Conservation (phyloP, 305 asterid species). For the Fraxinus angustifolia region DNA sequence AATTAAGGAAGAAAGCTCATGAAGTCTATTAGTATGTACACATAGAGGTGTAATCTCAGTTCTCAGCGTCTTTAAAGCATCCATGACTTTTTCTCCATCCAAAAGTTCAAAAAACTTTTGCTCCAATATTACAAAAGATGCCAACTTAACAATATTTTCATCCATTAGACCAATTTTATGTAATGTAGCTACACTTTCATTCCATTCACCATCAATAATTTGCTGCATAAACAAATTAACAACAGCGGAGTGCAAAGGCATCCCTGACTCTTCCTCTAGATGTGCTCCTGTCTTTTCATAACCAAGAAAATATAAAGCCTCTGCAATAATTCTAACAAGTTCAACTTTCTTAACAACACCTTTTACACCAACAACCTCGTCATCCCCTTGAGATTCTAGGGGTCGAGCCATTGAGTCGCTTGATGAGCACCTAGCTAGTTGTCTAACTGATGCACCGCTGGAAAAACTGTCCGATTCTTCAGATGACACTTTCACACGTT, state of each 20-base stretch:
- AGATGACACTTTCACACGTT: slow-evolving; percentile 26
- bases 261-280: slow-evolving; percentile 37
- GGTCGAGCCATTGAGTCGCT: slow-evolving; percentile 21
- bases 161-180: slow-evolving; percentile 27
- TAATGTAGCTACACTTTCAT: slow-evolving; percentile 31
- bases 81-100: slow-evolving; percentile 19
- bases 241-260: slow-evolving; percentile 25
- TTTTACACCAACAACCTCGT: slow-evolving; percentile 34
- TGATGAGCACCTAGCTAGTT: slow-evolving; percentile 24
- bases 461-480: slow-evolving; percentile 10
- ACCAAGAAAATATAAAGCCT: slow-evolving; percentile 34
- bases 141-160: slow-evolving; percentile 24
- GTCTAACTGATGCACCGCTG: slow-evolving; percentile 18
- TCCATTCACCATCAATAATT: slow-evolving; percentile 34
- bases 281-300: slow-evolving; percentile 32
- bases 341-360: slow-evolving; percentile 37
- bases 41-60: slow-evolving; percentile 29
- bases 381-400: slow-evolving; percentile 26
- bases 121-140: slow-evolving; percentile 33
- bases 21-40: slow-evolving; percentile 26
- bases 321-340: slow-evolving; percentile 36
- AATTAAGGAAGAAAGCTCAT: slow-evolving; percentile 26
- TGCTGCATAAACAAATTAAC: slow-evolving; percentile 30
- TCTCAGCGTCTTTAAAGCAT: slow-evolving; percentile 36
- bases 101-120: slow-evolving; percentile 35